Conservation (phyloP, 2,329 filamentous ascomycete species). For the Botrytis hyacinthi region DNA sequence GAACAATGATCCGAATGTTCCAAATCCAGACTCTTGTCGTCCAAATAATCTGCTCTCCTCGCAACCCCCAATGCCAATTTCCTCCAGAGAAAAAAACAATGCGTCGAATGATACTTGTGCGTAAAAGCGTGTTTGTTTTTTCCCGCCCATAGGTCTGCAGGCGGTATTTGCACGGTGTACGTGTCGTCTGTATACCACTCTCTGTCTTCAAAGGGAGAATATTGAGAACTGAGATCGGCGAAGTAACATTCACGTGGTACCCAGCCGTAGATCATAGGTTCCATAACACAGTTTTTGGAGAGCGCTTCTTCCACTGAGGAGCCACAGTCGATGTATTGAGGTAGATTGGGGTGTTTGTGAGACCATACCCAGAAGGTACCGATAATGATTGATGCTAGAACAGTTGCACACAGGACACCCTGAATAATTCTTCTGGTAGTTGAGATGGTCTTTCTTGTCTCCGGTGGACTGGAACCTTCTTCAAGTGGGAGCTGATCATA, state of each 20-base stretch:
- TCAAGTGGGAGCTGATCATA: slow-evolving; percentile 6
- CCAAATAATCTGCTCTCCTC: slow-evolving; percentile 9
- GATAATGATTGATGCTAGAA: not conserved
- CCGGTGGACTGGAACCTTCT: not conserved
- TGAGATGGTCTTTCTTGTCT: not conserved
- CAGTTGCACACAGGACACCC: not conserved
- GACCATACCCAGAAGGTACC: not conserved
- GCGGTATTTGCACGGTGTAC: not conserved
- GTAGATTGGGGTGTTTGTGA: not conserved
- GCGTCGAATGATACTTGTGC: slow-evolving; percentile 6
- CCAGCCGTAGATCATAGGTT: slow-evolving; percentile 3
- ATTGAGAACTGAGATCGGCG: not conserved
- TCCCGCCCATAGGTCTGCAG: slow-evolving; percentile 6
- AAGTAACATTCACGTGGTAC: slow-evolving; percentile 7
- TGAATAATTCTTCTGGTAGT: not conserved
- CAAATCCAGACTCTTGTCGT: slow-evolving; percentile 3
- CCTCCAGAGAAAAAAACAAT: slow-evolving; percentile 12
- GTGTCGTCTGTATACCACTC: slow-evolving; percentile 1
- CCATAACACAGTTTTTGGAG: not conserved
- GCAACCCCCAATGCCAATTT: not conserved
- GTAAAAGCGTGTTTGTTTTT: slow-evolving; percentile 2
- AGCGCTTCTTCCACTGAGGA: slow-evolving; percentile 2
- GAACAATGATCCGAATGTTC: slow-evolving; percentile 16
- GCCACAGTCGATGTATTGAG: not conserved
- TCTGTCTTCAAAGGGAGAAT: slow-evolving; percentile 10